phyloP scores from a whole-genome alignment of 257 asterid genomes.

The Nicotiana noctiflora region DNA sequence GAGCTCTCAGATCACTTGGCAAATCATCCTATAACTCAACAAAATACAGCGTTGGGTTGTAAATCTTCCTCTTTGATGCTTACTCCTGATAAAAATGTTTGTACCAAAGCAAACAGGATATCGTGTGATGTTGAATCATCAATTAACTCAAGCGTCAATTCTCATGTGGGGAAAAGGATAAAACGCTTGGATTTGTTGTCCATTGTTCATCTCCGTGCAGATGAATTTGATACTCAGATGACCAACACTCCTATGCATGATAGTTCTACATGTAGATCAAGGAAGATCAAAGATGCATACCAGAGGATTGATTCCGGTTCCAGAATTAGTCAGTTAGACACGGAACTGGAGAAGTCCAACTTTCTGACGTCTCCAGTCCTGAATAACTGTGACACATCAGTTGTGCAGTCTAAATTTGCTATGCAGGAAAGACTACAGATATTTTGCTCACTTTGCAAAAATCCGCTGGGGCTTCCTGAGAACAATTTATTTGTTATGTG shows the following conservation, averaged over 20 bases:
- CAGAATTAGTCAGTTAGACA: conserved; percentile 27
- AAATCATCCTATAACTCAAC: conserved; percentile 24
- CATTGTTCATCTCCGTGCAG: conserved; percentile 30
- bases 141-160: conserved; percentile 55
- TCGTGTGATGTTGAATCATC: conserved; percentile 51
- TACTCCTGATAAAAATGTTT: conserved; percentile 45
- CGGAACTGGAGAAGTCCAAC: conserved; percentile 20
- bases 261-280: conserved; percentile 42
- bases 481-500: conserved; percentile 41
- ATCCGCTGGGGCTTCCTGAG: conserved; percentile 63
- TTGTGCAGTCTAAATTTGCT: conserved; percentile 24
- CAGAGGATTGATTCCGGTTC: conserved; percentile 12
- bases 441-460: conserved; percentile 58
- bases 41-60: conserved; percentile 28
- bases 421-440: conserved; percentile 45
- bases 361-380: conserved; percentile 17
- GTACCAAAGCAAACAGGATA: conserved; percentile 25
- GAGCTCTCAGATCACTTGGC: conserved; percentile 31
- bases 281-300: conserved; percentile 25
- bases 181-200: conserved; percentile 38
- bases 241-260: conserved; percentile 31
- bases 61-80: conserved; percentile 21
- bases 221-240: conserved; percentile 25
- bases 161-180: conserved; percentile 54
- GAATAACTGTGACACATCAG: conserved; percentile 26